Evolutionary conservation across 768 basidiomycete genomes (phyloP).

Genomic region (Tylopilus sp.): DNA sequence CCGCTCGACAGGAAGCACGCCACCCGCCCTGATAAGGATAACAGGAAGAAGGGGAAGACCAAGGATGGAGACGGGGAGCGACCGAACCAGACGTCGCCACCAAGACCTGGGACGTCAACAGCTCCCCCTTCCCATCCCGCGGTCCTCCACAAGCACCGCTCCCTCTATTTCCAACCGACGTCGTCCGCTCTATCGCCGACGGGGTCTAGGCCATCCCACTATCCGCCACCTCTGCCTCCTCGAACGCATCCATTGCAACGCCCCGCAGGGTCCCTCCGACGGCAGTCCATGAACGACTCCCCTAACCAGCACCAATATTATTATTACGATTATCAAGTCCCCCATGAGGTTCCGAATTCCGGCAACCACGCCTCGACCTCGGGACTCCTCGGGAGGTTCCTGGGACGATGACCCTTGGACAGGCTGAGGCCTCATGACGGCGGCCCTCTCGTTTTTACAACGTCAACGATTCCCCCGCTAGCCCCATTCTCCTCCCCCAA

Average conservation of each 20-base stretch:
- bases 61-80: conserved; percentile 32
- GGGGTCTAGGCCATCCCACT: not conserved
- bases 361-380: not conserved
- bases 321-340: not conserved
- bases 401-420: conserved; percentile 17
- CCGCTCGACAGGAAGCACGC: not conserved
- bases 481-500: not conserved
- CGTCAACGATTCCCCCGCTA: no score
- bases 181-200: not conserved
- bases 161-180: conserved; percentile 14
- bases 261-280: conserved; percentile 1
- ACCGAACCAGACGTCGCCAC: not conserved
- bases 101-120: conserved; percentile 6
- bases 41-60: conserved; percentile 16
- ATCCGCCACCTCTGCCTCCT: conserved; percentile 1
- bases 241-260: conserved; percentile 3
- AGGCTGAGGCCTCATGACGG: no score
- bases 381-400: conserved; percentile 22
- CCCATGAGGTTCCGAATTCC: not conserved
- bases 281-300: conserved; percentile 20
- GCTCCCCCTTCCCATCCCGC: conserved; percentile 5
- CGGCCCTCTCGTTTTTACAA: no score
- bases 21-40: not conserved
- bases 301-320: not conserved
- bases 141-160: conserved; percentile 19